phyloP scores from a whole-genome alignment of 805 yeast species.

The Candida xiaguanensis region DNA sequence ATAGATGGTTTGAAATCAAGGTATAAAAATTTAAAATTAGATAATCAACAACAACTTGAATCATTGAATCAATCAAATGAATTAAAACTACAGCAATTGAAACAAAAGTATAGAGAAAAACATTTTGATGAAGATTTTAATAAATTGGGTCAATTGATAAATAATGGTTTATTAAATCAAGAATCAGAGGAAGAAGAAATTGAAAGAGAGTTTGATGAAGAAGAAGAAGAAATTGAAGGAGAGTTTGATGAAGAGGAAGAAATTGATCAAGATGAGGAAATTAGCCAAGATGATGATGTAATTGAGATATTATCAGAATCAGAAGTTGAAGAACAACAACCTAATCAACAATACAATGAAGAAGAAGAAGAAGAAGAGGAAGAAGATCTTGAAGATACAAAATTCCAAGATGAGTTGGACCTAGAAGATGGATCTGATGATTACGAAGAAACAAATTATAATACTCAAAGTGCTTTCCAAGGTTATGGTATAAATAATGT shows the following conservation, averaged over 20 bases:
- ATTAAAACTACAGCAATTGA: constrained; percentile 17
- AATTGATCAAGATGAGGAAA: constrained; percentile 36
- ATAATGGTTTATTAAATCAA: neutral
- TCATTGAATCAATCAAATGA: constrained; percentile 15
- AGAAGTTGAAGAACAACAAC: constrained; percentile 5
- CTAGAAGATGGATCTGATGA: neutral
- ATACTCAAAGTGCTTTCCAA: neutral
- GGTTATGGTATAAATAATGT: constrained; percentile 4
- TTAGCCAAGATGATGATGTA: constrained; percentile 40
- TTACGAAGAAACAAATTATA: neutral
- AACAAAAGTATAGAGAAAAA: constrained; percentile 18
- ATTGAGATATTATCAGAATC: constrained; percentile 22
- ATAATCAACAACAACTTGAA: constrained; percentile 16
- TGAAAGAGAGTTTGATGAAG: neutral
- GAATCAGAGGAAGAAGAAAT: constrained; percentile 13
- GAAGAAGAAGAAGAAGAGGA: constrained; percentile 29
- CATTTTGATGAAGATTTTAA: constrained; percentile 16
- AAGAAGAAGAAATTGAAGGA: neutral
- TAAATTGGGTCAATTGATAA: constrained; percentile 10
- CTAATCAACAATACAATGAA: constrained; percentile 45
- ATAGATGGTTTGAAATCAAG: constrained; percentile 25
- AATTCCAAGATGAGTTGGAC: neutral
- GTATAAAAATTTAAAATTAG: constrained; percentile 14
- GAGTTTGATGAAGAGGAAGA: constrained; percentile 8
- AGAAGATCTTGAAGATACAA: constrained; percentile 8